phyloP scores from a whole-genome alignment of 2,329 filamentous ascomycete genomes.

The Chaetomiaceae sp. region DNA sequence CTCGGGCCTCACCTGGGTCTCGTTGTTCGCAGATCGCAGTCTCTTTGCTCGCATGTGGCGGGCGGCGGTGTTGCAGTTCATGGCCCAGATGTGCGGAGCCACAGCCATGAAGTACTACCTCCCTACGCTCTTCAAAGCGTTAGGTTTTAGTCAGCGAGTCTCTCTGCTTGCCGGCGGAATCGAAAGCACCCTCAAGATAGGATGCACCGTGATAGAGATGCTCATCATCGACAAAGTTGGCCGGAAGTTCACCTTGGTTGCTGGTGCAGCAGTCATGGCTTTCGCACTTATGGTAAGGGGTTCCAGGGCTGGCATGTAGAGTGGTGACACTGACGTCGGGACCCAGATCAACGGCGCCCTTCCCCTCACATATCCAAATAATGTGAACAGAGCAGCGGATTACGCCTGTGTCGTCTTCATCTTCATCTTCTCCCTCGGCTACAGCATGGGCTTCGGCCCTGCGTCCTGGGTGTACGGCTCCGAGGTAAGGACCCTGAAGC shows the following conservation, averaged over 20 bases:
- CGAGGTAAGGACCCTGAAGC: conserved; percentile 34
- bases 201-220: conserved; percentile 50
- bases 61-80: conserved; percentile 51
- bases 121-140: conserved; percentile 44
- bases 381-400: conserved; percentile 42
- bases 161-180: conserved; percentile 49
- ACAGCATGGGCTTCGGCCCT: conserved; percentile 51
- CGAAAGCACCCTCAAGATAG: conserved; percentile 53
- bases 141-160: conserved; percentile 43
- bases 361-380: conserved; percentile 45
- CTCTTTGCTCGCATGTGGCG: conserved; percentile 51
- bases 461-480: conserved; percentile 55
- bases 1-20: conserved; percentile 36
- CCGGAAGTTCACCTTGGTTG: conserved; percentile 41
- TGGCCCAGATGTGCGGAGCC: conserved; percentile 55
- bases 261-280: conserved; percentile 47
- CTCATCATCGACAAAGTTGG: conserved; percentile 50
- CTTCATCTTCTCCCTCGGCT: conserved; percentile 53
- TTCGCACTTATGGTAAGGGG: conserved; percentile 43
- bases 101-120: conserved; percentile 57
- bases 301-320: neutral
- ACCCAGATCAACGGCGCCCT: conserved; percentile 47
- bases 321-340: neutral
- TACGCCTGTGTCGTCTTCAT: conserved; percentile 49
- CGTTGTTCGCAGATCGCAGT: conserved; percentile 42